Conservation (phyloP, 768 basidiomycete genomes). For the Mycena crocata region DNA sequence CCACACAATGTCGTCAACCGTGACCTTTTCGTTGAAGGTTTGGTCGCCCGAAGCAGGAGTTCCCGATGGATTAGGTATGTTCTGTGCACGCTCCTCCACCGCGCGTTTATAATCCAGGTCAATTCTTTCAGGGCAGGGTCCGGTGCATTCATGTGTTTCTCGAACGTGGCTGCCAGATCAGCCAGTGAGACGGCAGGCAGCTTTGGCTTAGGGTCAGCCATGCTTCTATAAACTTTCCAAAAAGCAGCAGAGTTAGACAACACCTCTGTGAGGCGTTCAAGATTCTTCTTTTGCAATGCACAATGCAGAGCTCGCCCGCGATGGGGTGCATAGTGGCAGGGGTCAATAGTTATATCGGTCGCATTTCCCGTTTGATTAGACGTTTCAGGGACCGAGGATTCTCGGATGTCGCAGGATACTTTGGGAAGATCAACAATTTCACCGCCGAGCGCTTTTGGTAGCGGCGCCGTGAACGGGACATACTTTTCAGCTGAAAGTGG, state of each 20-base stretch:
- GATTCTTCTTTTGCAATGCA: not conserved
- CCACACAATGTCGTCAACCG: not conserved
- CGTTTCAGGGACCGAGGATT: not conserved
- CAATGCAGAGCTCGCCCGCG: not conserved
- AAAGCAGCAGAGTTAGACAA: slow-evolving; percentile 10
- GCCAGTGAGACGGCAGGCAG: not conserved
- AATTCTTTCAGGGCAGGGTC: not conserved
- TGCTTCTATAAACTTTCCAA: slow-evolving; percentile 4
- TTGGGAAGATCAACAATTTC: too few relatives aligned
- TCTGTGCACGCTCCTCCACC: not conserved
- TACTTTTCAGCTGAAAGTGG: not conserved
- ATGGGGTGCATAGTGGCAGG: not conserved
- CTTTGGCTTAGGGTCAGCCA: not conserved
- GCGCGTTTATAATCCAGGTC: not conserved
- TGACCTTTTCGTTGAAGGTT: not conserved
- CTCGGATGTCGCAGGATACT: not conserved
- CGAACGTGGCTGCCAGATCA: not conserved
- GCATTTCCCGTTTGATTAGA: not conserved
- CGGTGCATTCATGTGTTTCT: not conserved
- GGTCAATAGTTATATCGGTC: not conserved
- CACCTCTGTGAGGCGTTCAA: not conserved
- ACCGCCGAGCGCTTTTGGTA: too few relatives aligned
- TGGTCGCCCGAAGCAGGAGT: not conserved
- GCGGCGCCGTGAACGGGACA: not conserved
- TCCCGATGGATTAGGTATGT: not conserved